phyloP scores from a whole-genome alignment of 148 eudicot genomes.

The Selenicereus undatus region DNA sequence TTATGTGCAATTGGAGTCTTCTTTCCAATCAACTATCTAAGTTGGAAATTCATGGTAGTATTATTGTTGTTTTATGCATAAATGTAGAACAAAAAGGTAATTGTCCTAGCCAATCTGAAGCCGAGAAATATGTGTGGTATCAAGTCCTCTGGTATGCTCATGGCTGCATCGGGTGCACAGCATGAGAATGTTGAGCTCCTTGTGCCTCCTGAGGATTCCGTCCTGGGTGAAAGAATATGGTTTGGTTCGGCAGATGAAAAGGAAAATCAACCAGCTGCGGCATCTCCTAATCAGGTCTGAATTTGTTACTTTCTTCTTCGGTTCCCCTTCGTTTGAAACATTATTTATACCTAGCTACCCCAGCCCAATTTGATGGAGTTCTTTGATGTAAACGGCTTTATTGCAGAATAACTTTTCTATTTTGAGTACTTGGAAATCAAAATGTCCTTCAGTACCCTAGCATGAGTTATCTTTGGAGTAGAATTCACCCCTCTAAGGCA shows the following conservation, averaged over 20 bases:
- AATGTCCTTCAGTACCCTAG: background rate
- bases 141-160: constrained; percentile 89
- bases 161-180: constrained; percentile 96
- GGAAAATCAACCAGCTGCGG: constrained; percentile 66
- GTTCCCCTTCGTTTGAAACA: background rate
- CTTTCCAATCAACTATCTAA: background rate
- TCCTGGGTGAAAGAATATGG: constrained; percentile 92
- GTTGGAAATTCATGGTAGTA: background rate
- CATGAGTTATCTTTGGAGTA: too few relatives aligned
- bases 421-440: background rate
- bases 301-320: background rate
- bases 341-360: too few relatives aligned
- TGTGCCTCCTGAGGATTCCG: constrained; percentile 78
- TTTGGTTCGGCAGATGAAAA: constrained; percentile 70
- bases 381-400: too few relatives aligned
- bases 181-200: constrained; percentile 97
- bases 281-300: constrained; percentile 80
- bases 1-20: background rate
- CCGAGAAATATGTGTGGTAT: constrained; percentile 97
- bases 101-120: constrained; percentile 91
- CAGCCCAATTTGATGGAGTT: too few relatives aligned
- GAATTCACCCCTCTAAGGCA: background rate
- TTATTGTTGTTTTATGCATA: background rate
- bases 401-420: background rate
- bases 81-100: constrained; percentile 63